Evolutionary conservation across 192 early-diverging fungal species (phyloP).

Genomic region (Backusella morwellensis): DNA sequence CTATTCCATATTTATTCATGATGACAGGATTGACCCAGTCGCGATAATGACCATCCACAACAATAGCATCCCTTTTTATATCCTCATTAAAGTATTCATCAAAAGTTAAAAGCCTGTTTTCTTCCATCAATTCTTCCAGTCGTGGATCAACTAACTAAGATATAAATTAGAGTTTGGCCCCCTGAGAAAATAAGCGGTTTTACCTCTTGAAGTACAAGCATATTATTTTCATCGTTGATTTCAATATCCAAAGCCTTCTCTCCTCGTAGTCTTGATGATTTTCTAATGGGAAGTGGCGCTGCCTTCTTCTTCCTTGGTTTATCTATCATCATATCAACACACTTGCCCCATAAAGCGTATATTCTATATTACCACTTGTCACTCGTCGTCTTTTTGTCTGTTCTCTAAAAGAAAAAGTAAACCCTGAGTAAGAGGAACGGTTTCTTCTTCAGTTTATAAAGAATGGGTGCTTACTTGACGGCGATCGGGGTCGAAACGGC

Average conservation of each 20-base stretch:
- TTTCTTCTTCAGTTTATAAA: not conserved
- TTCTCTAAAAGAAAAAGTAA: not conserved
- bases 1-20: constrained; percentile 60
- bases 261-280: constrained; percentile 41
- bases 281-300: constrained; percentile 3
- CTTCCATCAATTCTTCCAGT: constrained; percentile 34
- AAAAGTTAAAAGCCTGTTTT: constrained; percentile 45
- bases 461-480: not conserved
- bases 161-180: not conserved
- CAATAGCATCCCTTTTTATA: constrained; percentile 49
- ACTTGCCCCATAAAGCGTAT: not conserved
- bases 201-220: constrained; percentile 16
- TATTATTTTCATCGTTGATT: constrained; percentile 37
- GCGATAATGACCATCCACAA: constrained; percentile 59
- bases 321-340: not conserved
- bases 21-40: constrained; percentile 65
- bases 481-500: not conserved
- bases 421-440: not conserved
- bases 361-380: not conserved
- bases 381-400: not conserved
- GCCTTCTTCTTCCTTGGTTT: not conserved
- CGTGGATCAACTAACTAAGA: not conserved
- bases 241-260: constrained; percentile 21
- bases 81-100: constrained; percentile 57
- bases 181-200: not conserved